phyloP scores from a whole-genome alignment of 164 flowering plant genomes.

The Aristolochia fimbriata region DNA sequence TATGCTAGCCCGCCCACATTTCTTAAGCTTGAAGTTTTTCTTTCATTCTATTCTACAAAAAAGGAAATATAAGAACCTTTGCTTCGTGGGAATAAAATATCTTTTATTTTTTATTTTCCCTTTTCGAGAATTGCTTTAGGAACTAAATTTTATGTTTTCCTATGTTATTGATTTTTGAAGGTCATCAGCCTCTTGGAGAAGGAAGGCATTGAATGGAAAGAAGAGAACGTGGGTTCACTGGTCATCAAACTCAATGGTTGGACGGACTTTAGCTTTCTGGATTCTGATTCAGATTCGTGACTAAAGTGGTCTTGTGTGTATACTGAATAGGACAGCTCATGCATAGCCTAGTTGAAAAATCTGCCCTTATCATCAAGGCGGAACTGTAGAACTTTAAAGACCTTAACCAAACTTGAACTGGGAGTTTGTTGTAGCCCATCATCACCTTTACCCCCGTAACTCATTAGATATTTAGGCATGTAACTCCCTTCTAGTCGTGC shows the following conservation, averaged over 20 bases:
- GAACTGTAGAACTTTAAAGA: no score
- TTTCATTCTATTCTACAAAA: background rate
- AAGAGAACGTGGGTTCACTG: slow-evolving; percentile 70
- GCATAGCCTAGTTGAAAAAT: no score
- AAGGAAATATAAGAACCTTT: background rate
- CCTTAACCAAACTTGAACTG: no score
- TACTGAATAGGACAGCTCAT: background rate
- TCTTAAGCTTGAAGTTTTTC: background rate
- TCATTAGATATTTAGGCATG: no score
- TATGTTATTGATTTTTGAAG: slow-evolving; percentile 23
- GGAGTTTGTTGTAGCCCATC: no score
- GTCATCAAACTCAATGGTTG: slow-evolving; percentile 48
- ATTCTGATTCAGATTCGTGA: slow-evolving; percentile 18
- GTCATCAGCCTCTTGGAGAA: slow-evolving; percentile 46
- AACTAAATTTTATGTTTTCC: background rate
- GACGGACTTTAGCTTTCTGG: slow-evolving; percentile 54
- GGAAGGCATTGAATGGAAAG: slow-evolving; percentile 60
- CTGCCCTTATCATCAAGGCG: no score
- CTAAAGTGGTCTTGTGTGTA: slow-evolving; percentile 37
- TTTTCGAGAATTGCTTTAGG: no score
- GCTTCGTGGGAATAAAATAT: no score
- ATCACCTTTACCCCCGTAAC: no score
- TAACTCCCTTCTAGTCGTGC: no score
- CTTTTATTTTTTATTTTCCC: no score
- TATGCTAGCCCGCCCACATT: no score